Evolutionary conservation across 2,329 filamentous ascomycete genomes (phyloP), one percentile per base, ranked within the genome.

Genomic region (Paecilomyces variotii): DNA sequence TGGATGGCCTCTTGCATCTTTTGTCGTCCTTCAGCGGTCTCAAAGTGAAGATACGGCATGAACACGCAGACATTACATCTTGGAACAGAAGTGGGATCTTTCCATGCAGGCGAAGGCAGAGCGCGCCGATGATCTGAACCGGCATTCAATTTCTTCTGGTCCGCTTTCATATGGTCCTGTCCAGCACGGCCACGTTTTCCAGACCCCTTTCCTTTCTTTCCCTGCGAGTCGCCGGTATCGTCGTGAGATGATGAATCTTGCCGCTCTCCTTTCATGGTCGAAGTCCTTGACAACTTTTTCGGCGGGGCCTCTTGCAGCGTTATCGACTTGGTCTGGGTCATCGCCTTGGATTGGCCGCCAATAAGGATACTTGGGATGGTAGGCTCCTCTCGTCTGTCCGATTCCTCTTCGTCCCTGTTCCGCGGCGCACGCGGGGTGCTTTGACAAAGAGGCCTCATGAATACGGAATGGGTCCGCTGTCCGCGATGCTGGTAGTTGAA

Each of bases 31-130:
- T 79, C 74, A 53, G 85, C 78, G 0, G 83, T 85, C 65, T 87
- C 85, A 55, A 86, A 87, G 65, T 87, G 84, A 2, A 87, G 71
- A 64, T 86, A 87, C 0, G 85, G 85, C 83, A 87, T 86, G 72
- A 85, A 81, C 4, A 72, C 60, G 50, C 70, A 69, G 58, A 75
- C 67, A 60, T 70, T 67, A 50, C 64, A 63, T 10, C 65, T 57
- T 25, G 65, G 55, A 25, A 61, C 53, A 32, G 63, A 57, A 6
- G 61, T 53, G 24, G 62, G 61, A 4, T 73, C 69, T 53, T 67
- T 68, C 55, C 60, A 79, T 62, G 68, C 73, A 70, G 59, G 79
- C 63, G 65, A 76, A 72, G 55, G 68, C 62, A 61, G 72, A 67
- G 28, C 70, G 60, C 55, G 67, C 58, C 58, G 71, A 26, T 57